Evolutionary conservation across 768 basidiomycete genomes (phyloP).

Genomic region (Kwoniella newhampshirensis): DNA sequence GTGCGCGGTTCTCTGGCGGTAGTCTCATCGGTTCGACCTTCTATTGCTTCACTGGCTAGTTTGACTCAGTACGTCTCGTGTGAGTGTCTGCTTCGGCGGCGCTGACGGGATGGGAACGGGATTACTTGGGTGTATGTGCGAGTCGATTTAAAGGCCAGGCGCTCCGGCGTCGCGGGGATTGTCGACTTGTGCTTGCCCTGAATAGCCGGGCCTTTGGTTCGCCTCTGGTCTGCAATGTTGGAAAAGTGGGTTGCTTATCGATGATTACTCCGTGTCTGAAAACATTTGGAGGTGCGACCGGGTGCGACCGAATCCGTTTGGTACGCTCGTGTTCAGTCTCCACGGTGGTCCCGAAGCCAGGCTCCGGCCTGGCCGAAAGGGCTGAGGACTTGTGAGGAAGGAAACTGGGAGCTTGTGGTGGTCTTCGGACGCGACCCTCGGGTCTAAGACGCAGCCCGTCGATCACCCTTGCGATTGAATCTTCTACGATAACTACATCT

Average conservation of each 20-base stretch:
- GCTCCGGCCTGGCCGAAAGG: constrained; percentile 50
- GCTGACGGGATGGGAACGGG: constrained; percentile 6
- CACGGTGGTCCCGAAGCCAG: constrained; percentile 51
- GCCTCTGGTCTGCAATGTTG: constrained; percentile 23
- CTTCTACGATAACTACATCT: constrained; percentile 16
- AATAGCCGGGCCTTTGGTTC: constrained; percentile 11
- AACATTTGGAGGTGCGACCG: constrained; percentile 53
- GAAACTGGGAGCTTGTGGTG: constrained; percentile 56
- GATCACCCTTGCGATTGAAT: constrained; percentile 4
- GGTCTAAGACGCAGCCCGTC: constrained; percentile 8
- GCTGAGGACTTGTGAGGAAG: constrained; percentile 58
- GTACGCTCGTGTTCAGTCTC: constrained; percentile 50
- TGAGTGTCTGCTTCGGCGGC: constrained; percentile 9
- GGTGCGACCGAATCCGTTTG: constrained; percentile 27
- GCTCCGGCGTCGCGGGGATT: too few species aligned
- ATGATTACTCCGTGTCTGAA: constrained; percentile 54
- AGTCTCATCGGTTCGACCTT: background rate
- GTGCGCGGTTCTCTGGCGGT: background rate
- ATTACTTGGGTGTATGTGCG: background rate
- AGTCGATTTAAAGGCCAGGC: background rate
- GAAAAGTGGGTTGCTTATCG: constrained; percentile 55
- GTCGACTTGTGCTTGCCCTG: too few species aligned
- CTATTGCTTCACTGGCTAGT: constrained; percentile 7
- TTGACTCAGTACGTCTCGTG: constrained; percentile 4
- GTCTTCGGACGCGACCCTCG: constrained; percentile 13